These are phyloP conservation scores for Blastobotrys apis DNA, from an alignment of 1,139 yeast species.

Conservation along the genomic window DNA sequence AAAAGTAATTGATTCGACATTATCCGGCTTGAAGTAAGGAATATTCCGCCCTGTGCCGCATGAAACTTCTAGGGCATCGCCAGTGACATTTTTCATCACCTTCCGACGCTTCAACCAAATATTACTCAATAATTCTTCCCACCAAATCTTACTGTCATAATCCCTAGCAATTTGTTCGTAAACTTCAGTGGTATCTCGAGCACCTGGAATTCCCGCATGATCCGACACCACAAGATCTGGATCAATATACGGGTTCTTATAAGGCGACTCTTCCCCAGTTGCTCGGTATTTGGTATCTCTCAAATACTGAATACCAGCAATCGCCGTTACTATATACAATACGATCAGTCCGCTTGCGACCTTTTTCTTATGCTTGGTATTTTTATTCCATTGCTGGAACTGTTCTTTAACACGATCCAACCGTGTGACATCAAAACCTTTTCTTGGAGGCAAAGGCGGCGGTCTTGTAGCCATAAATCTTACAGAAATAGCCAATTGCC, in stretches of 20 bases:
- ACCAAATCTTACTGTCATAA: conserved; percentile 76
- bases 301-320: conserved; percentile 33
- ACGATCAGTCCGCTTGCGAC: conserved; percentile 21
- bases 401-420: conserved; percentile 10
- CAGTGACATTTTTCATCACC: conserved; percentile 72
- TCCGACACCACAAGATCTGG: conserved; percentile 17
- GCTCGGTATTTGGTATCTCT: conserved; percentile 37
- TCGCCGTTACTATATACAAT: conserved; percentile 29
- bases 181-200: conserved; percentile 79
- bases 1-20: conserved; percentile 70
- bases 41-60: conserved; percentile 96
- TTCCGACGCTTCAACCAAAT: conserved; percentile 82
- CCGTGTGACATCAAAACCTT: conserved; percentile 12
- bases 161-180: conserved; percentile 74
- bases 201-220: conserved; percentile 41
- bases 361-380: conserved; percentile 13
- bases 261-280: conserved; percentile 35
- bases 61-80: conserved; percentile 90
- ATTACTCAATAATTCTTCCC: conserved; percentile 80
- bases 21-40: conserved; percentile 59
- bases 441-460: conserved; percentile 11
- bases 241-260: conserved; percentile 24
- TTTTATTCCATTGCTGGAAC: conserved; percentile 12
- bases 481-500: too few relatives aligned
- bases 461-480: neutral